phyloP scores from a whole-genome alignment of 371 early-diverging fungal genomes.

The Mucor circinelloides region DNA sequence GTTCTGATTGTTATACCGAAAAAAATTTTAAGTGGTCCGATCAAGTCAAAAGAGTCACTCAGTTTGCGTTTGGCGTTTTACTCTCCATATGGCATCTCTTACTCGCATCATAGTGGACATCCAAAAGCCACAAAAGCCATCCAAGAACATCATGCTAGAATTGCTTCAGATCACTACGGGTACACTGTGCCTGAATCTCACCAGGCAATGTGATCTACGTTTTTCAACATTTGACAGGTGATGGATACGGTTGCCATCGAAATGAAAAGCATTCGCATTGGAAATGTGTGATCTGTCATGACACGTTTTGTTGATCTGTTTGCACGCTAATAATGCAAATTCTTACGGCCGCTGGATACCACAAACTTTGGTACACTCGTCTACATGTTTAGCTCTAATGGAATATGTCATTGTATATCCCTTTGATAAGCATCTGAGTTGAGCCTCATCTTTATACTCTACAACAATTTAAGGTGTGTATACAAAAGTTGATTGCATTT shows the following conservation, averaged over 20 bases:
- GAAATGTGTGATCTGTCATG: neutral
- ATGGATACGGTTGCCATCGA: neutral
- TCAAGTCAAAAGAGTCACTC: constrained; percentile 7
- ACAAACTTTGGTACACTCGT: neutral
- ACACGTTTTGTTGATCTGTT: neutral
- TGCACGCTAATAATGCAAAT: neutral
- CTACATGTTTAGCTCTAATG: neutral
- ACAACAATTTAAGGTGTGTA: no score
- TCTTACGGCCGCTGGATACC: no score
- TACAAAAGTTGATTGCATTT: neutral
- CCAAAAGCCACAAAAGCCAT: constrained; percentile 13
- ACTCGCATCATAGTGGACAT: neutral
- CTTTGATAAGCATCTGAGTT: neutral
- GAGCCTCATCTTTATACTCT: no score
- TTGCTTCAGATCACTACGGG: neutral
- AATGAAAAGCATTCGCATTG: neutral
- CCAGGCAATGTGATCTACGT: neutral
- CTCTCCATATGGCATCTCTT: no score
- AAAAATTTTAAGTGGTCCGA: constrained; percentile 15
- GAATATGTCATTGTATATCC: neutral
- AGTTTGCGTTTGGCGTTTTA: neutral
- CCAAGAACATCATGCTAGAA: neutral
- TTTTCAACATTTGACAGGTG: neutral
- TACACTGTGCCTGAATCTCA: neutral
- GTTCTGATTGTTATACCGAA: constrained; percentile 17